These are phyloP conservation scores for Malus asiatica DNA, from an alignment of 306 rosid species.

Conservation along the genomic window DNA sequence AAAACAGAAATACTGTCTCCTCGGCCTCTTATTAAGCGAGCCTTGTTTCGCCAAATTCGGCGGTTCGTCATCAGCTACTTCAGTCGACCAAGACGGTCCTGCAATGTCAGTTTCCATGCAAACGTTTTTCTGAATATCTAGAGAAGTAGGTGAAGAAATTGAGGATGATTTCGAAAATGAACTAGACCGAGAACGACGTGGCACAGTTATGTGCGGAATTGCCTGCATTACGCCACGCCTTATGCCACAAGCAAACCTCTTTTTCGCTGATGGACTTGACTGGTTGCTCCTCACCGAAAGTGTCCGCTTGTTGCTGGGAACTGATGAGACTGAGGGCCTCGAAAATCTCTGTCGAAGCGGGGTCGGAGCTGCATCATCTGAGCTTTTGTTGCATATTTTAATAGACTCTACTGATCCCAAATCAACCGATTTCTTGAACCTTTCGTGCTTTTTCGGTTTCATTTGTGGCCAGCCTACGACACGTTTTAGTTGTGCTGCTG, in stretches of 20 bases:
- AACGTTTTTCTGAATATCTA: slow-evolving; percentile 65
- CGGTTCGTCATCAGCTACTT: slow-evolving; percentile 28
- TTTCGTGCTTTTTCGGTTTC: slow-evolving; percentile 46
- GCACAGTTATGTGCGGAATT: slow-evolving; percentile 48
- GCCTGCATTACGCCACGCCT: slow-evolving; percentile 64
- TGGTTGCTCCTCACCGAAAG: slow-evolving; percentile 80
- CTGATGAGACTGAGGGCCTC: slow-evolving; percentile 33
- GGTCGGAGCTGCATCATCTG: slow-evolving; percentile 53
- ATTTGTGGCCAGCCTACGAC: slow-evolving; percentile 60
- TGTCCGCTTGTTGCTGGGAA: slow-evolving; percentile 70
- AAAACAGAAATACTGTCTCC: slow-evolving; percentile 80
- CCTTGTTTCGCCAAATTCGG: slow-evolving; percentile 35
- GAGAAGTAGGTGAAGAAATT: slow-evolving; percentile 65
- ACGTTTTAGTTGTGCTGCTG: slow-evolving; percentile 56
- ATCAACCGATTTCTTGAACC: slow-evolving; percentile 30
- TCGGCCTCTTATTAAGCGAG: slow-evolving; percentile 34
- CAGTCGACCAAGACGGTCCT: slow-evolving; percentile 60
- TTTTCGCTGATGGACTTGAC: slow-evolving; percentile 93
- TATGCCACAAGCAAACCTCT: slow-evolving; percentile 76
- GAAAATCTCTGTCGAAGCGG: slow-evolving; percentile 77
- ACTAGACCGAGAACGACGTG: slow-evolving; percentile 68
- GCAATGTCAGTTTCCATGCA: slow-evolving; percentile 50
- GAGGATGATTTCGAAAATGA: slow-evolving; percentile 81
- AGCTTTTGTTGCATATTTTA: slow-evolving; percentile 29
- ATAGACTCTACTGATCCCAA: slow-evolving; percentile 44